Evolutionary conservation across 371 early-diverging fungal genomes (phyloP), one percentile per base, ranked within the genome.

Genomic region (Zychaea mexicana): DNA sequence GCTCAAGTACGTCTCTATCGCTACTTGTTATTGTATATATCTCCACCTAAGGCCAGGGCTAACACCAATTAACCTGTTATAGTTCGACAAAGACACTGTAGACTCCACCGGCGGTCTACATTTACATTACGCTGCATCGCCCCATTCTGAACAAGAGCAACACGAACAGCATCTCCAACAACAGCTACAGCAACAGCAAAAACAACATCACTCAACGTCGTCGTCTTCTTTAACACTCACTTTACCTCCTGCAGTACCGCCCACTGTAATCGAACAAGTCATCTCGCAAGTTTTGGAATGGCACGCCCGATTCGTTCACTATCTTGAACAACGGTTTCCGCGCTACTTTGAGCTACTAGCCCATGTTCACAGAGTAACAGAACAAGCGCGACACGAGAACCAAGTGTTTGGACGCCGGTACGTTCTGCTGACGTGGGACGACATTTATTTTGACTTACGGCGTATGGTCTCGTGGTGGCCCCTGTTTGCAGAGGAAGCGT

Each of bases 401-500:
- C 3, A 33, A 12, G 28, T 24, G 0, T 15, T 38, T 10, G 59
- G 59, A 15, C 59, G 31, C 22, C 59, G 59, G 12, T 17, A 22
- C 24, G 9, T 21, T 3, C 27, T 27, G 6, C 27, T 58, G 27
- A 58, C 59, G 12, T 38, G 45, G 59, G 45, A 58, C 38, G 59
- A 58, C 19, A 42, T 58, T 9, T 27, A 58, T 19, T 42, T 28
- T 45, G 59, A 58, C 19, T 26, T 58, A 19, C 45, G 59, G 19
- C 59, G 59, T 19, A 36, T 57, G 38, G 30, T 57, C 32, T 26
- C 57, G 15, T n/a, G 42, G 42, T 42, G 42, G 42, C 42, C 42
- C 42, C 4, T 28, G 12, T 13, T 39, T 31, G n/a, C 32, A 6
- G 45, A 30, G 21, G 24, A 22, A 17, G 4, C n/a, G 31, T 27